Conservation (phyloP, 495 filamentous ascomycete species). For the Geoglossum glabrum region DNA sequence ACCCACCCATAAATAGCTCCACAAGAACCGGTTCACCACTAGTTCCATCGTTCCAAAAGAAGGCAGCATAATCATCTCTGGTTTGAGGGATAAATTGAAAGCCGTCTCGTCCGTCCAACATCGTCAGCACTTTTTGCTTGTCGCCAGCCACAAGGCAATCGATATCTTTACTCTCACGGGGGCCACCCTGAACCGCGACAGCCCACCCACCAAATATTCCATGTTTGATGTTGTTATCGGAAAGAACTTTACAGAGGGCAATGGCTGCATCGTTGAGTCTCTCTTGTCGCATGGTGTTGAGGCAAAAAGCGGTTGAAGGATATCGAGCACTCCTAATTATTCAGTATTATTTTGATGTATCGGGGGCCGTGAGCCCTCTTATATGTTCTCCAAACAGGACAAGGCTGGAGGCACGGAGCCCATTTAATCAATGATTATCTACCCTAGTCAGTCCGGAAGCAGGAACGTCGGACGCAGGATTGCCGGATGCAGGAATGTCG, state of each 20-base stretch:
- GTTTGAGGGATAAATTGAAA: constrained; percentile 2
- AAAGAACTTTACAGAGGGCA: constrained; percentile 5
- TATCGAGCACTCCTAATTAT: background rate
- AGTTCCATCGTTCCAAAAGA: constrained; percentile 6
- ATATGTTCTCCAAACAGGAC: background rate
- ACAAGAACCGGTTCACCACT: constrained; percentile 5
- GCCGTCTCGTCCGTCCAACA: constrained; percentile 3
- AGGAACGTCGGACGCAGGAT: too few relatives aligned
- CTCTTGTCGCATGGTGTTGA: constrained; percentile 5
- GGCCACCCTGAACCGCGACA: constrained; percentile 4
- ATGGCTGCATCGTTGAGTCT: constrained; percentile 10
- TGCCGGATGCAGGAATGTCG: too few relatives aligned
- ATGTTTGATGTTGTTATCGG: constrained; percentile 2
- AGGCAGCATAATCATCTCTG: constrained; percentile 4
- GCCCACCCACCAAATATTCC: constrained; percentile 11
- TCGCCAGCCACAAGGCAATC: constrained; percentile 7
- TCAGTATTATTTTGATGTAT: background rate
- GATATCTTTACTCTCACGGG: constrained; percentile 9
- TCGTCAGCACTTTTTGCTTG: constrained; percentile 5
- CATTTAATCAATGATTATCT: background rate
- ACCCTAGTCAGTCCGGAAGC: too few relatives aligned
- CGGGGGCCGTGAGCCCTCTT: background rate
- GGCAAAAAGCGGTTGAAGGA: background rate
- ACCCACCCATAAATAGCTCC: constrained; percentile 4
- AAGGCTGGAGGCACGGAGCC: background rate